Evolutionary conservation across 225 moss, liverwort and hornwort genomes (phyloP).

Genomic region (Polytrichum formosum): DNA sequence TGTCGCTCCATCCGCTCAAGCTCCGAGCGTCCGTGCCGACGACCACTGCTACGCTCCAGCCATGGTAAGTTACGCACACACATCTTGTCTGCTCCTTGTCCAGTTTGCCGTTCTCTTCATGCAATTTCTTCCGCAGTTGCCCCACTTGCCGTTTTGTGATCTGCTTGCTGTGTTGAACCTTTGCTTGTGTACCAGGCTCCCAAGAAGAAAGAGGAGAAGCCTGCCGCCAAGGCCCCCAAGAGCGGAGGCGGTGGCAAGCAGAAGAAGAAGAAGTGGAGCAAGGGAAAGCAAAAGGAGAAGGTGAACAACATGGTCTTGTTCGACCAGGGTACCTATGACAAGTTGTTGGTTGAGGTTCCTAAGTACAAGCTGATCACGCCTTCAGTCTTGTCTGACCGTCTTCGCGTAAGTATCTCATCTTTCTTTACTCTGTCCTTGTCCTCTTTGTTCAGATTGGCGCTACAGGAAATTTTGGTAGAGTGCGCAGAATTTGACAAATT

Average conservation of each 20-base stretch:
- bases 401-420: slow-evolving; percentile 39
- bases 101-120: too few relatives aligned
- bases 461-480: too few relatives aligned
- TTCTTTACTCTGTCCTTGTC: background rate
- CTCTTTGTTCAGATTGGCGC: too few relatives aligned
- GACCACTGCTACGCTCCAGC: too few relatives aligned
- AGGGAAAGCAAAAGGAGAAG: slow-evolving; percentile 77
- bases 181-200: slow-evolving; percentile 56
- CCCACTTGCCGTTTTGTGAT: too few relatives aligned
- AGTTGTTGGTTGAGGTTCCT: slow-evolving; percentile 60
- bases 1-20: too few relatives aligned
- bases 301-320: slow-evolving; percentile 77
- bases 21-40: too few relatives aligned
- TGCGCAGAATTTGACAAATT: too few relatives aligned
- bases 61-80: too few relatives aligned
- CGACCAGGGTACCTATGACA: slow-evolving; percentile 65
- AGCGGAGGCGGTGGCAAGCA: slow-evolving; percentile 95
- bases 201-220: slow-evolving; percentile 77
- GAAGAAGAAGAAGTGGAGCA: slow-evolving; percentile 98
- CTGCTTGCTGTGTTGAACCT: too few relatives aligned
- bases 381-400: slow-evolving; percentile 62
- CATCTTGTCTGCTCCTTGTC: too few relatives aligned
- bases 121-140: too few relatives aligned
- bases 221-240: slow-evolving; percentile 83
- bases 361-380: slow-evolving; percentile 69